Evolutionary conservation across 345 rosid species (phyloP), one percentile per base, ranked within the genome.

Genomic region (Brassica incana): DNA sequence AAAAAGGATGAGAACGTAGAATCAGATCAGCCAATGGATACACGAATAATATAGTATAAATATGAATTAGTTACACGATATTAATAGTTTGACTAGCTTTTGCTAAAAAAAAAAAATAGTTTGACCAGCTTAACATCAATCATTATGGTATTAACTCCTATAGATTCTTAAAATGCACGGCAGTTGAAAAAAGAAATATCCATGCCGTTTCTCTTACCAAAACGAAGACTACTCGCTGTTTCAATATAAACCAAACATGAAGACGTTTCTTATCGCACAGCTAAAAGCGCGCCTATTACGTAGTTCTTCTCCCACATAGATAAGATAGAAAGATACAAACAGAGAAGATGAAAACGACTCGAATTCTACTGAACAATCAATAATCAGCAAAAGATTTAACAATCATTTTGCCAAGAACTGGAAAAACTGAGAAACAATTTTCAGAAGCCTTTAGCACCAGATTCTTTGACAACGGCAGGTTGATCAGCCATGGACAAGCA

Each of bases 401-500:
- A 67, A 33, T 23, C 12, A 5, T 8, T 33, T 65, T 65, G n/a
- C 9, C 16, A 30, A 43, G 61, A 69, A 43, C 23, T 3, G 27
- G 4, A 67, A n/a, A 64, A 72, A 35, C 6, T 4, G 45, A 68
- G 23, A 67, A 72, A 35, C 16, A 3, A 5, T 25, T 0, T 29
- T 66, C 71, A 83, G 77, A 91, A 87, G 14, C 94, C 93, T 85
- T 85, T 85, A 29, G 82, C 74, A 8, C 84, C 90, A 73, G 67
- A 77, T 79, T 88, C 90, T 77, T 88, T 87, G 75, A 78, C 60
- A 45, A 82, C 91, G 5, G 12, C 82, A 76, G 95, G 87, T 76
- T 89, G 79, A 72, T 95, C 86, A 61, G 94, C 84, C 98, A 87
- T 91, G 5, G 91, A 77, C 52, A 89, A 84, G 64, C 98, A 92